Percentiles rank a stretch among this genome's conserved stretches.
phyloP scores from a whole-genome alignment of 257 asterid species.

The Galeopsis tetrahit region DNA sequence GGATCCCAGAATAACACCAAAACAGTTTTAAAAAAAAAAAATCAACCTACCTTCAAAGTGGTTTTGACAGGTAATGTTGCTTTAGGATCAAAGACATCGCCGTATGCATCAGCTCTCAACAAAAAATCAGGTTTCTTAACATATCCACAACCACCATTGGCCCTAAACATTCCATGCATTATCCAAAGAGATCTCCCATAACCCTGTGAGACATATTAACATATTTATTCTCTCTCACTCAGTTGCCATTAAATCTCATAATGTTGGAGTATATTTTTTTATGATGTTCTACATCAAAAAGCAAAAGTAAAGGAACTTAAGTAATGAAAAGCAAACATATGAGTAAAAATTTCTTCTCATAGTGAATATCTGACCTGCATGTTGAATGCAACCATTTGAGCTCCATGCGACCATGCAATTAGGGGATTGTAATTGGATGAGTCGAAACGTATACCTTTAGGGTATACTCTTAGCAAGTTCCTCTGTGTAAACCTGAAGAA shows the following conservation, averaged over 20 bases:
- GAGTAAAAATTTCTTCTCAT: background rate
- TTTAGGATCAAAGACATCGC: conserved; percentile 68
- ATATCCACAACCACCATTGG: conserved; percentile 91
- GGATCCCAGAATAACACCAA: background rate
- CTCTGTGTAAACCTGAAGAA: conserved; percentile 72
- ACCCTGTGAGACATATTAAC: conserved; percentile 57
- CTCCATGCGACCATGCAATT: conserved; percentile 92
- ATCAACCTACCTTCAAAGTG: conserved; percentile 66
- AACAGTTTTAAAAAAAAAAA: background rate
- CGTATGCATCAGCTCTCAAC: conserved; percentile 52
- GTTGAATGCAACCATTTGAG: conserved; percentile 96
- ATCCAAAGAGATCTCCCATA: conserved; percentile 94
- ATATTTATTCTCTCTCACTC: conserved; percentile 15
- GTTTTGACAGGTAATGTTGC: conserved; percentile 62
- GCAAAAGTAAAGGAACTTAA: background rate
- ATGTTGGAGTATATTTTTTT: background rate
- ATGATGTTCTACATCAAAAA: background rate
- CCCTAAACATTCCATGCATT: conserved; percentile 95
- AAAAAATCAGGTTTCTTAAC: conserved; percentile 79
- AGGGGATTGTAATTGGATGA: conserved; percentile 97
- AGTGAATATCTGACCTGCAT: conserved; percentile 74
- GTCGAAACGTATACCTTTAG: conserved; percentile 83
- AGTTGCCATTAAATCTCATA: background rate
- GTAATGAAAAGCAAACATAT: conserved; percentile 11
- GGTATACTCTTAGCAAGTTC: conserved; percentile 81